Conservation (phyloP, 768 basidiomycete genomes). For the Tricholoma sp. region DNA sequence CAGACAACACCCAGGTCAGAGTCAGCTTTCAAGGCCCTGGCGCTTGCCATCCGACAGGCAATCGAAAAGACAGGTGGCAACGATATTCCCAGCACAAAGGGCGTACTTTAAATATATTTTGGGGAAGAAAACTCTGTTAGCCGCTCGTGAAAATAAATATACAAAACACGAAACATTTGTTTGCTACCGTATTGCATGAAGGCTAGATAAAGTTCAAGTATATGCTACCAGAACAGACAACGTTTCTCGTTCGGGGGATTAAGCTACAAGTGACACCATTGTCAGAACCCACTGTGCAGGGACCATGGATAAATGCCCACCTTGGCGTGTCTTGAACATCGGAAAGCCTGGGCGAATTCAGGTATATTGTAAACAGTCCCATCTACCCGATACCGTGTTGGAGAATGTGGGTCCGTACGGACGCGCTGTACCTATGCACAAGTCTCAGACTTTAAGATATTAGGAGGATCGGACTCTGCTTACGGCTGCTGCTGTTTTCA, state of each 20-base stretch:
- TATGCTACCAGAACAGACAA: conserved; percentile 76
- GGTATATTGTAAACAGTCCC: conserved; percentile 86
- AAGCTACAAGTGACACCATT: conserved; percentile 37
- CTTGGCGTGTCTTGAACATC: conserved; percentile 72
- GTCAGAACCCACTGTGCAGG: neutral
- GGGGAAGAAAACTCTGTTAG: neutral
- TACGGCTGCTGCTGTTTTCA: conserved; percentile 74
- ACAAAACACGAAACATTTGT: neutral
- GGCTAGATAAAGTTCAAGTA: neutral
- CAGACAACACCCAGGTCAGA: conserved; percentile 60
- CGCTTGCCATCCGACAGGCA: conserved; percentile 93
- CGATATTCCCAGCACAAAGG: conserved; percentile 96
- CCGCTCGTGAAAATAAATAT: neutral
- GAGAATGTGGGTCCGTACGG: conserved; percentile 87
- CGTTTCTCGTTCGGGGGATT: conserved; percentile 78
- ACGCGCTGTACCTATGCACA: conserved; percentile 63
- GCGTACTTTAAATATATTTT: conserved; percentile 56
- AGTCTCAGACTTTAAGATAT: neutral
- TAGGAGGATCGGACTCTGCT: conserved; percentile 16
- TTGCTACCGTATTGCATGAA: neutral
- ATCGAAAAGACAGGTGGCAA: conserved; percentile 82
- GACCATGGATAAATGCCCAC: conserved; percentile 32
- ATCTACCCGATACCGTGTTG: conserved; percentile 71
- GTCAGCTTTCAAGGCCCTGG: conserved; percentile 97
- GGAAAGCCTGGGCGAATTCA: conserved; percentile 85